Evolutionary conservation across 108 stramenopile genomes (phyloP), one percentile per base, ranked within the genome.

Genomic region (Nitzschia sp.): DNA sequence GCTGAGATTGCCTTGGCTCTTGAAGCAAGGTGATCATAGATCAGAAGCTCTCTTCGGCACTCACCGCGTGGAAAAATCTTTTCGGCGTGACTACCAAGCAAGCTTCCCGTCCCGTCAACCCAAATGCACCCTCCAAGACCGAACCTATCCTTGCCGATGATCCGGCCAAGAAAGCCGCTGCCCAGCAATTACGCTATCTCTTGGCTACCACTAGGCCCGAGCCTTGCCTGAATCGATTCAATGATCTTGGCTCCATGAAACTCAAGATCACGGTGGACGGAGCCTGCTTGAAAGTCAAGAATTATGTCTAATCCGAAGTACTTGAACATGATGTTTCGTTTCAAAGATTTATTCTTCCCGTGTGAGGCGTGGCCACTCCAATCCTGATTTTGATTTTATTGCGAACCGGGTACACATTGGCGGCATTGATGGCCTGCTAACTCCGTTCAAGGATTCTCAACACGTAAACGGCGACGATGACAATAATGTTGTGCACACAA

Each of bases 401-500:
- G n/a, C n/a, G n/a, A n/a, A n/a, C n/a, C n/a, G n/a, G n/a, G n/a
- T n/a, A 87, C 83, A 51, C 47, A 35, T 19, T 23, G 54, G 68
- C 5, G 77, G 84, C 4, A 35, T 81, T 23, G 84, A 85, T 49
- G 64, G 58, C 17, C 49, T 85, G 54, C 31, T 85, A 17, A 8
- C 27, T 3, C 58, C 59, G 15, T 72, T 73, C 53, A 32, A 58
- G n/a, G n/a, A n/a, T n/a, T n/a, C n/a, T n/a, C n/a, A n/a, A n/a
- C n/a, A n/a, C n/a, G n/a, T n/a, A n/a, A n/a, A n/a, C n/a, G n/a
- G n/a, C n/a, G n/a, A n/a, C n/a, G n/a, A n/a, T n/a, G n/a, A n/a
- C n/a, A n/a, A n/a, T 2, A 82, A 74, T 53, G 86, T 87, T 17
- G 59, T 72, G 19, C 86, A 87, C 56, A 18, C 75, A 31, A 55